Evolutionary conservation across 2,329 filamentous ascomycete species (phyloP), one percentile per base, ranked within the genome.

Genomic region (Verticillium isaacii): DNA sequence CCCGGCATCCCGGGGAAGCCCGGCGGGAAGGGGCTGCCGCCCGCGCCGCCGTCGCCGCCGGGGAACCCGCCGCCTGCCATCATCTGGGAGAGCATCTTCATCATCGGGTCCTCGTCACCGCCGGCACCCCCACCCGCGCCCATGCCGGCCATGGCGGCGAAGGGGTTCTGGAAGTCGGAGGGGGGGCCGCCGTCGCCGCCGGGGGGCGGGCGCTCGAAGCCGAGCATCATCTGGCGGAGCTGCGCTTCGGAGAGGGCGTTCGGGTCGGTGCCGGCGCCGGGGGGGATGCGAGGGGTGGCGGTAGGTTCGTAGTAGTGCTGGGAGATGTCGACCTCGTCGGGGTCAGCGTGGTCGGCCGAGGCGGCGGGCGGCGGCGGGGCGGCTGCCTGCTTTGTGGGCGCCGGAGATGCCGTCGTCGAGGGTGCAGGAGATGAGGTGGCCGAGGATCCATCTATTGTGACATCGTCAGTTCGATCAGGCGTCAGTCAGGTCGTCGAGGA

Each of bases 291-390:
- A 5, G 66, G 63, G 32, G 62, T 68, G 15, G 68, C 64, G 8
- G 59, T 58, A 1, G 87, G 88, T 37, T 82, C 75, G 74, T 89
- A 90, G 74, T 83, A 88, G 75, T 91, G 89, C 66, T 89, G 77
- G n/a, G 89, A 91, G 67, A 94, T 92, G 72, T 93, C 90, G 65
- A 92, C 83, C 73, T 93, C 91, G 5, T 88, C 89, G 6, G 90
- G 90, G 68, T 91, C 89, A 61, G 81, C 85, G 68, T 83, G 76
- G 32, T 73, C 71, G 25, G 73, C 41, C 17, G 41, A 19, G 19
- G 41, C 66, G 32, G 70, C 59, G 8, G 71, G 52, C 41, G 69
- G 67, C 39, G 67, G 65, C 34, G 67, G 65, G 36, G 69, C 64
- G 23, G 72, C 65, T 29, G 72, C 65, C 57, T 74, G 68, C 57